Base-by-base conservation (phyloP, 495 filamentous ascomycete genomes). In the Acidomyces sp. region DNA sequence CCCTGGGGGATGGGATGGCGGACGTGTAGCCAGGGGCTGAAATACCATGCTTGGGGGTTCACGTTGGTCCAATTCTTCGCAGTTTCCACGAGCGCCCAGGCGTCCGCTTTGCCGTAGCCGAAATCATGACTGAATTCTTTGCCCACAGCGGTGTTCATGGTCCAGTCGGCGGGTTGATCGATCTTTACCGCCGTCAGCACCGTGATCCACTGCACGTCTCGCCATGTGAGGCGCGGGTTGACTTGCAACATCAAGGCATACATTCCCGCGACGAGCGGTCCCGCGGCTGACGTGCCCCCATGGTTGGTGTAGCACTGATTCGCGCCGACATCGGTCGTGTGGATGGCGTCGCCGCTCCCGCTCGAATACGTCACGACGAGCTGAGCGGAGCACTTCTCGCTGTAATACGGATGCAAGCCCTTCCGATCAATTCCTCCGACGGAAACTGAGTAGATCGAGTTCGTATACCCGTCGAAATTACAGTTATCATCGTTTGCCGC, bases 381-480 rank as follows among this genome's bases (percentile, higher is more conserved):
- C 55, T 93, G 82, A 6, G 90, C 90, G 0, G 88, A 94, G 65
- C 90, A 97, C 40, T 83, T 76, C 61, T 97, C 90, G 2, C 88
- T 93, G 59, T 97, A 97, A 48, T 80, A 82, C 1, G 87, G 85
- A 56, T 96, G 88, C 4, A 68, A 59, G 11, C 86, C 86, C 51
- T 82, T 75, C 33, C 83, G 65, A 56, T 94, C 88, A 53, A 97
- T 79, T 22, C 88, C 90, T 15, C 92, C 90, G 22, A 96, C 86
- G 1, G 87, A 93, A 52, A 97, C 85, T 55, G 84, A 93, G 69
- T 96, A 97, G 41, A 97, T 97, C 55, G 85, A 93, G 64, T 97
- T 97, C 49, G 92, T 96, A 59, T 97, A 97, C 9, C 90, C 90
- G 55, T 97, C 90, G 54, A 96, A 97, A 57, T 97, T 97, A 72